A percentile compares a stretch with the other conserved stretches of the same genome.
Evolutionary conservation across 2,329 filamentous ascomycete species (phyloP).

Genomic region (Polytolypa hystricis): DNA sequence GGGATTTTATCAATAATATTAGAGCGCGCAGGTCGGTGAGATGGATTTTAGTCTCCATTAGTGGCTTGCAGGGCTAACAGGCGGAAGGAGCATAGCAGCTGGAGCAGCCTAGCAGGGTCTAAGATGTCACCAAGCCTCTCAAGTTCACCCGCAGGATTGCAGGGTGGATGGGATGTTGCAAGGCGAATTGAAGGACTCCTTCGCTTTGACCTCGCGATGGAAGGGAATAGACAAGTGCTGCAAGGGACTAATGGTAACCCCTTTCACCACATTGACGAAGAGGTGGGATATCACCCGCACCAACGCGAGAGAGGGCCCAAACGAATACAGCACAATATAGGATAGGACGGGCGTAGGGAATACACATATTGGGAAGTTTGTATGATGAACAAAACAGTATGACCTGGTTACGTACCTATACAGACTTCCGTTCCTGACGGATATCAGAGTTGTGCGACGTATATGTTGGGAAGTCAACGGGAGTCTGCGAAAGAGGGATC

Average conservation of each 20-base stretch:
- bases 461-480: background rate
- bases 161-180: too few species aligned
- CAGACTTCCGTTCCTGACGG: too few species aligned
- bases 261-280: background rate
- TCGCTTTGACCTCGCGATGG: background rate
- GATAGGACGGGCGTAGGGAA: background rate
- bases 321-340: background rate
- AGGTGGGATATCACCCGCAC: background rate
- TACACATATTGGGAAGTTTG: background rate
- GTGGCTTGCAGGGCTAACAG: too few species aligned
- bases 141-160: too few species aligned
- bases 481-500: background rate
- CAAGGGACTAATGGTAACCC: background rate
- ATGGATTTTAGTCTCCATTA: too few species aligned
- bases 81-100: too few species aligned
- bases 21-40: too few species aligned
- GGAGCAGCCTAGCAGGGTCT: too few species aligned
- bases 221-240: background rate
- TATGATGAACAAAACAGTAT: background rate
- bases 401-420: too few species aligned
- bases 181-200: too few species aligned
- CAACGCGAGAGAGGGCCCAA: background rate
- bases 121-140: too few species aligned
- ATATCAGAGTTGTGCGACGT: background rate
- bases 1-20: too few species aligned